These are phyloP conservation scores for Syzygium jambos DNA, from an alignment of 345 rosid species.

Conservation along the genomic window DNA sequence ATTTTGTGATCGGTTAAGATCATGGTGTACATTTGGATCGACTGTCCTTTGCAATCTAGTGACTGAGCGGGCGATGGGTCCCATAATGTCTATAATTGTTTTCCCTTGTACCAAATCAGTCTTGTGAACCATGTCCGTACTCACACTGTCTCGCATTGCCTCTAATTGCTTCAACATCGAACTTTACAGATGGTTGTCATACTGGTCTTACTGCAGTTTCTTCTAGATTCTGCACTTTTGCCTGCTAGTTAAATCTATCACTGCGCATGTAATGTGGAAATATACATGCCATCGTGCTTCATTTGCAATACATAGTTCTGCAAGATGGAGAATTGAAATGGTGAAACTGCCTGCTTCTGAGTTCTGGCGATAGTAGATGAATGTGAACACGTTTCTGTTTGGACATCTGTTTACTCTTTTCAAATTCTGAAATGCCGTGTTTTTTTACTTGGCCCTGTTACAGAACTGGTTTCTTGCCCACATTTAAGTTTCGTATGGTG, in stretches of 20 bases:
- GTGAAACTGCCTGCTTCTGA: neutral
- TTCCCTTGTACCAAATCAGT: neutral
- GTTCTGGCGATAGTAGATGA: neutral
- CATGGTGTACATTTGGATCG: neutral
- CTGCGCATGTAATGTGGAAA: neutral
- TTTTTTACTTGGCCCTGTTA: neutral
- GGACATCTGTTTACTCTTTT: neutral
- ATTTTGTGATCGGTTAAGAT: neutral
- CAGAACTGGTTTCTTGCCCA: neutral
- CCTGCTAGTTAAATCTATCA: neutral
- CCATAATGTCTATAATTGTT: neutral
- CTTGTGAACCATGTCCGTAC: neutral
- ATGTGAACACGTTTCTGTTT: neutral
- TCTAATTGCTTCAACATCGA: neutral
- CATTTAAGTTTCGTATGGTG: neutral
- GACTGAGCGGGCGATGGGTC: neutral
- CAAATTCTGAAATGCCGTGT: neutral
- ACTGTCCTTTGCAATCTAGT: neutral
- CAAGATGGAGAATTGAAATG: neutral
- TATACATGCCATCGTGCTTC: neutral
- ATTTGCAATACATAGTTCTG: neutral
- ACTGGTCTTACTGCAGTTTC: neutral
- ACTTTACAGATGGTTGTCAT: neutral
- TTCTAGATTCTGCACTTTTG: neutral
- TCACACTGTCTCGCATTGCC: neutral